Base-by-base conservation (phyloP, 257 asterid genomes). In the Forsythia viridissima region DNA sequence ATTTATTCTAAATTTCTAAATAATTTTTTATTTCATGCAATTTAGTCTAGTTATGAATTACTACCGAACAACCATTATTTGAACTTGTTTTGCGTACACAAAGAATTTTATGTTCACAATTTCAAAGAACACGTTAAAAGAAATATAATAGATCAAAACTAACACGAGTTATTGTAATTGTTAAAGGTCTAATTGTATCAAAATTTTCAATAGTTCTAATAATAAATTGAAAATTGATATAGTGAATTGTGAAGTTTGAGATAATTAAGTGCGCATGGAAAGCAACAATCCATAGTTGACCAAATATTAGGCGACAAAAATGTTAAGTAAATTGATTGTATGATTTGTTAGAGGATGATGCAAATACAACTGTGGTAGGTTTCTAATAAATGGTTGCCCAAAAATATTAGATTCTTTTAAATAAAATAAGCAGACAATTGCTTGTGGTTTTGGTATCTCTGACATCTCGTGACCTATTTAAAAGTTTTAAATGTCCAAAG, bases 381-480 rank as follows among this genome's bases (percentile, higher is more conserved):
- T 86, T 76, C 70, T 68, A 83, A 75, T 88, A 73, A 87, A 86
- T 63, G 20, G 77, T 67, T 66, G 71, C 42, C 61, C 63, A 18
- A 21, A 74, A 82, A 68, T 67, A 55, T 51, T 76, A 40, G 76
- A 75, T 77, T 51, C 57, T 70, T 63, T 75, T 75, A 40, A 70
- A 77, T 84, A 63, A 51, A 38, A 8, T 51, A 18, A 74, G 76
- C 75, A 73, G 85, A 82, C 85, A 81, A 82, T 85, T 75, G 83
- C 85, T 85, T 82, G 88, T 90, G 95, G 95, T 86, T 92, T 88
- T 80, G 92, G 89, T 88, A 77, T 61, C 82, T 86, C 85, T 89
- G 78, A 86, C 88, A 79, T 85, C 88, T 89, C 90, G 89, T 88
- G 91, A 89, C 79, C 36, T 76, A 21, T 72, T 80, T 75, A 77